These are phyloP conservation scores for Cyclotella choctawhatcheeana DNA, from an alignment of 108 stramenopile species.

Conservation along the genomic window DNA sequence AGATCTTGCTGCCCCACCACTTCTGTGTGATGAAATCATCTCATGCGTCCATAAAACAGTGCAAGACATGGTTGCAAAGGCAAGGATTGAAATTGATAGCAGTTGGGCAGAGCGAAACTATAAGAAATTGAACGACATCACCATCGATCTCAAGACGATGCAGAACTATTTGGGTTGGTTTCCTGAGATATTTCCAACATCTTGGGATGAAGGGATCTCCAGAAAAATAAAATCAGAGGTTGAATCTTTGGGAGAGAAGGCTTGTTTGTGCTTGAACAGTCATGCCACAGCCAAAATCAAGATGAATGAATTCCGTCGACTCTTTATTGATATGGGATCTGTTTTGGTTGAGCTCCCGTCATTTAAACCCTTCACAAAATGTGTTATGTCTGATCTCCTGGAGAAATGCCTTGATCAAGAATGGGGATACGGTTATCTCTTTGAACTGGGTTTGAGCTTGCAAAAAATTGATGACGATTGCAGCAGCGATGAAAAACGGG, in stretches of 20 bases:
- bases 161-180: conserved; percentile 53
- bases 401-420: conserved; percentile 52
- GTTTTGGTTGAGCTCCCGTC: conserved; percentile 62
- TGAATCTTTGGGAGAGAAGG: conserved; percentile 40
- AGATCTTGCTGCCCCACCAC: conserved; percentile 50
- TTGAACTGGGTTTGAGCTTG: conserved; percentile 59
- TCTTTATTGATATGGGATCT: conserved; percentile 58
- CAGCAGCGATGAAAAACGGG: conserved; percentile 48
- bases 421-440: conserved; percentile 64
- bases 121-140: conserved; percentile 54
- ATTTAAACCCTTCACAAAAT: conserved; percentile 54
- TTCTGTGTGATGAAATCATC: conserved; percentile 38
- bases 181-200: conserved; percentile 52
- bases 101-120: conserved; percentile 57
- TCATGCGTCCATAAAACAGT: conserved; percentile 36
- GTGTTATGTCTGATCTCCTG: conserved; percentile 59
- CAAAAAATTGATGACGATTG: conserved; percentile 49
- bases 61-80: conserved; percentile 45
- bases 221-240: conserved; percentile 52
- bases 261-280: conserved; percentile 29
- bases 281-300: conserved; percentile 47
- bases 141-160: conserved; percentile 58
- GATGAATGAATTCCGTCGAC: conserved; percentile 52
- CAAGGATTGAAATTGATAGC: conserved; percentile 48
- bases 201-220: conserved; percentile 60